A percentile compares a stretch with the other conserved stretches of the same genome.
phyloP scores from a whole-genome alignment of 2,329 filamentous ascomycete species.

The Rutstroemia sp. region DNA sequence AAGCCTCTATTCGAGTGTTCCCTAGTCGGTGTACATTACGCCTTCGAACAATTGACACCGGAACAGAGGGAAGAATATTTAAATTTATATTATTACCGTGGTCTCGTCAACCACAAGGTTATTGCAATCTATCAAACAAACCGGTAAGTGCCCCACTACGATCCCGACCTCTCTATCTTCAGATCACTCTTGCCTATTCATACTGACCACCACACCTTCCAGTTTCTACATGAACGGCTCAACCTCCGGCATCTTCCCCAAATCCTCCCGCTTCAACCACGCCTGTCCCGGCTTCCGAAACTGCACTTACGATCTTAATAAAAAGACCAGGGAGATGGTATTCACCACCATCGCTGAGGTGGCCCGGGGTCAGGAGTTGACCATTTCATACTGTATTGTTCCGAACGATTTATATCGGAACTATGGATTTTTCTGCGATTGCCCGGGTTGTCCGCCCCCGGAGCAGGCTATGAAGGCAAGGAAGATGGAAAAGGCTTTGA shows the following conservation, averaged over 20 bases:
- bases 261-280: constrained; percentile 52
- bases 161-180: not conserved
- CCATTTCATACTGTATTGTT: constrained; percentile 41
- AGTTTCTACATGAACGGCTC: not conserved
- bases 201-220: not conserved
- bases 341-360: constrained; percentile 35
- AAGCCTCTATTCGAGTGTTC: constrained; percentile 20
- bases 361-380: constrained; percentile 40
- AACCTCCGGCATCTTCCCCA: constrained; percentile 32
- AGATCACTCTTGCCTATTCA: no score
- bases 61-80: constrained; percentile 18
- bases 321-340: constrained; percentile 30
- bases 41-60: constrained; percentile 15
- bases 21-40: constrained; percentile 11
- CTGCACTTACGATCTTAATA: constrained; percentile 35
- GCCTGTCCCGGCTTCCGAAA: constrained; percentile 40
- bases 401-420: constrained; percentile 34
- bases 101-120: constrained; percentile 9
- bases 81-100: constrained; percentile 15
- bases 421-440: constrained; percentile 48
- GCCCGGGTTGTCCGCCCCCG: constrained; percentile 36
- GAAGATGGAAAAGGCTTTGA: not conserved
- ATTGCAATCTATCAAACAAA: constrained; percentile 27
- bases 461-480: constrained; percentile 2
- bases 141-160: constrained; percentile 16